phyloP scores from a whole-genome alignment of 2,329 filamentous ascomycete species.

The Penicillium decumbens region DNA sequence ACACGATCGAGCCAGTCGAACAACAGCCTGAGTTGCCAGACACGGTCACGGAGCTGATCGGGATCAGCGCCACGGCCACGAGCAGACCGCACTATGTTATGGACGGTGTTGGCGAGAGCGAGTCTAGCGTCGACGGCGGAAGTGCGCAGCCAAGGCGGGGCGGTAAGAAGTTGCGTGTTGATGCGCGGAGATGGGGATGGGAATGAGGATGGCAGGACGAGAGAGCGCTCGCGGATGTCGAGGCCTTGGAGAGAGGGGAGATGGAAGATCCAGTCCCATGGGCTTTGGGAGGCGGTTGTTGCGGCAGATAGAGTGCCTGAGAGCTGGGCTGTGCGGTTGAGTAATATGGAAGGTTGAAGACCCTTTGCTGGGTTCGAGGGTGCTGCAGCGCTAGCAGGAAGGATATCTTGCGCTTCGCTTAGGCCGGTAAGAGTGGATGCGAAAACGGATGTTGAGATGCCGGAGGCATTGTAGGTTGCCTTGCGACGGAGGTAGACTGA shows the following conservation, averaged over 20 bases:
- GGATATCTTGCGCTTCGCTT: constrained; percentile 54
- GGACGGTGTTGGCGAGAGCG: constrained; percentile 54
- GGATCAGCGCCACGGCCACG: constrained; percentile 29
- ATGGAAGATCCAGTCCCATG: constrained; percentile 72
- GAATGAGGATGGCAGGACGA: constrained; percentile 52
- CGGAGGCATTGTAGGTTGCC: constrained; percentile 58
- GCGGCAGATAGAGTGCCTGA: constrained; percentile 21
- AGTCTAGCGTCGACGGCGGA: constrained; percentile 69
- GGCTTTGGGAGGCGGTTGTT: constrained; percentile 34
- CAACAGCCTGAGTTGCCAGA: constrained; percentile 60
- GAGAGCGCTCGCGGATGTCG: constrained; percentile 62
- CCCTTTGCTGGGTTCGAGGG: constrained; percentile 24
- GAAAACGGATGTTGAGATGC: constrained; percentile 56
- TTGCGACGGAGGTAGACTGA: constrained; percentile 70
- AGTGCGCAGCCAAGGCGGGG: constrained; percentile 50
- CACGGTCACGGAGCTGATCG: constrained; percentile 51
- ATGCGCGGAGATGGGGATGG: constrained; percentile 26
- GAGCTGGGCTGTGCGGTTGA: constrained; percentile 23
- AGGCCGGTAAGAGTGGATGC: constrained; percentile 69
- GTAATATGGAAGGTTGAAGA: constrained; percentile 22
- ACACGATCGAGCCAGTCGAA: constrained; percentile 61
- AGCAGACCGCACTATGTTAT: constrained; percentile 31
- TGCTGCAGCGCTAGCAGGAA: constrained; percentile 26
- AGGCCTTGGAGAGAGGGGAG: constrained; percentile 52
- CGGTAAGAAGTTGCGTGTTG: constrained; percentile 38